These are phyloP conservation scores for Colletotrichum magnum DNA, from an alignment of 2,329 filamentous ascomycete genomes.

Conservation along the genomic window DNA sequence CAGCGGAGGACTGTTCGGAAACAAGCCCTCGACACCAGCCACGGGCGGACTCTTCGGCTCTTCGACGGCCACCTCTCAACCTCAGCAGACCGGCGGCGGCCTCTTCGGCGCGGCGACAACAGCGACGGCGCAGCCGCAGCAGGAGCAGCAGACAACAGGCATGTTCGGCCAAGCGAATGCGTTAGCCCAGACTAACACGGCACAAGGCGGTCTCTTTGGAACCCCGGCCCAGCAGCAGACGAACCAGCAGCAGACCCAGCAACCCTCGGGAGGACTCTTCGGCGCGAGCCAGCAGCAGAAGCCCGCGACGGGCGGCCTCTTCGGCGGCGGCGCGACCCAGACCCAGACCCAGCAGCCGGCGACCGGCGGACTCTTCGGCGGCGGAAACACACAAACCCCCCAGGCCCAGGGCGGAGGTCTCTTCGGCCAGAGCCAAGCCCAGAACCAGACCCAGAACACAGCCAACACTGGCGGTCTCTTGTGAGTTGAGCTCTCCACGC, in stretches of 20 bases:
- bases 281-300: constrained; percentile 45
- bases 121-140: neutral
- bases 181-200: constrained; percentile 36
- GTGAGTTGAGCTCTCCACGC: constrained; percentile 43
- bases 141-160: constrained; percentile 11
- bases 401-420: constrained; percentile 43
- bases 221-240: constrained; percentile 35
- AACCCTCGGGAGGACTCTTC: constrained; percentile 53
- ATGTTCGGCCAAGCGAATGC: constrained; percentile 15
- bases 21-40: constrained; percentile 47
- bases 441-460: constrained; percentile 41
- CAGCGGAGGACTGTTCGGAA: constrained; percentile 34
- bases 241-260: constrained; percentile 44
- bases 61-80: constrained; percentile 42
- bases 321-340: constrained; percentile 39
- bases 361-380: constrained; percentile 50
- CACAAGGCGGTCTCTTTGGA: constrained; percentile 38
- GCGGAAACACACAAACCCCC: constrained; percentile 41
- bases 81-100: constrained; percentile 46
- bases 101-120: constrained; percentile 17
- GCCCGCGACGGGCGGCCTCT: constrained; percentile 43
- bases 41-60: constrained; percentile 54
- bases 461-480: constrained; percentile 45
- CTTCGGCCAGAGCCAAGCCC: constrained; percentile 53
- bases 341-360: constrained; percentile 36